Conservation (phyloP, 2,329 filamentous ascomycete species). For the Aschersonia sp. region DNA sequence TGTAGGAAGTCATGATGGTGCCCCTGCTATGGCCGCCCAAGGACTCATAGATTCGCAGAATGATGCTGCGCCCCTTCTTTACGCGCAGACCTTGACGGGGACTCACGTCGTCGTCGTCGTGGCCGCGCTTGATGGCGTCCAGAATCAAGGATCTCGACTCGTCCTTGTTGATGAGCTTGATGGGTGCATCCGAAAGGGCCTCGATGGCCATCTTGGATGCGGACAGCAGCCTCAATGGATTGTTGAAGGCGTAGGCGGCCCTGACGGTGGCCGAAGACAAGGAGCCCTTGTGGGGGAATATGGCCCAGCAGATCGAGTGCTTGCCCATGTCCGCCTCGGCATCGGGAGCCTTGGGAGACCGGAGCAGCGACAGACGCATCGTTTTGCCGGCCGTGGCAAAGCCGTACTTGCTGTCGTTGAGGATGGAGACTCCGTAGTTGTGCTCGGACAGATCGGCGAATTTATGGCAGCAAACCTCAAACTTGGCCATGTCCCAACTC, state of each 20-base stretch:
- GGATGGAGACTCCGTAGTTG: slow-evolving; percentile 77
- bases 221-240: slow-evolving; percentile 40
- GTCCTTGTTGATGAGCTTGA: slow-evolving; percentile 50
- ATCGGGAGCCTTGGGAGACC: slow-evolving; percentile 84
- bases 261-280: slow-evolving; percentile 62
- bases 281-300: slow-evolving; percentile 66
- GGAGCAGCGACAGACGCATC: slow-evolving; percentile 78
- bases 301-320: slow-evolving; percentile 79
- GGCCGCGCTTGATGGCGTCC: slow-evolving; percentile 86
- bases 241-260: slow-evolving; percentile 83
- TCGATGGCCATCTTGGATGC: slow-evolving; percentile 13
- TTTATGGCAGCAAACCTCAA: slow-evolving; percentile 91
- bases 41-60: slow-evolving; percentile 77
- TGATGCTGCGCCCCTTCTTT: slow-evolving; percentile 62
- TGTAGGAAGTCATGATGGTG: slow-evolving; percentile 50
- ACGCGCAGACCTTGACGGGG: slow-evolving; percentile 43
- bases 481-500: slow-evolving; percentile 93
- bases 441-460: slow-evolving; percentile 84
- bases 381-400: slow-evolving; percentile 80
- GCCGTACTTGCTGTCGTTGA: slow-evolving; percentile 93
- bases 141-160: slow-evolving; percentile 51
- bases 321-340: slow-evolving; percentile 87
- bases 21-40: slow-evolving; percentile 69
- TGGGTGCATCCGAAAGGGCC: slow-evolving; percentile 24
- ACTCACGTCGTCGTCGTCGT: slow-evolving; percentile 65